Conservation (phyloP, 2,329 filamentous ascomycete genomes). For the Microdochium nivale region DNA sequence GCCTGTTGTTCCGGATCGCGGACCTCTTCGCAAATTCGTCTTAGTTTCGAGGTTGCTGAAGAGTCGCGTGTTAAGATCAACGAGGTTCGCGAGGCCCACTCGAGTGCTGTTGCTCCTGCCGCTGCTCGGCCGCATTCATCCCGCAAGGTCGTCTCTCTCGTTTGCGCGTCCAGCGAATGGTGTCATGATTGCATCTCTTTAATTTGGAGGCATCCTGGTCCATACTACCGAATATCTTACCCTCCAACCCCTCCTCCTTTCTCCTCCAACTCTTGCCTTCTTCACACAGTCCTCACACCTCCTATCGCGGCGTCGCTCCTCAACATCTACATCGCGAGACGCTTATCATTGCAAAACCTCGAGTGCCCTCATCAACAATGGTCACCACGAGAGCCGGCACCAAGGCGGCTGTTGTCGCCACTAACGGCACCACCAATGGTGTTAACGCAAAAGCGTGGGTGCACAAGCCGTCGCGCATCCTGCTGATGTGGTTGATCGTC, state of each 20-base stretch:
- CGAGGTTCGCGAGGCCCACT: too few relatives aligned
- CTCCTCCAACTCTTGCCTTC: neutral
- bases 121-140: too few relatives aligned
- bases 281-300: neutral
- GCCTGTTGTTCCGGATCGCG: neutral
- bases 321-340: neutral
- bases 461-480: constrained; percentile 36
- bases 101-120: too few relatives aligned
- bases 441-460: constrained; percentile 18
- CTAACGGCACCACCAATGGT: neutral
- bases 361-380: constrained; percentile 9
- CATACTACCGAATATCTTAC: neutral
- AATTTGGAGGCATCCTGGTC: neutral
- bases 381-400: constrained; percentile 17
- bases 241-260: neutral
- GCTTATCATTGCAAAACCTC: too few relatives aligned
- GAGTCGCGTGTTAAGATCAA: too few relatives aligned
- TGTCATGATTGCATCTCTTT: neutral
- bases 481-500: constrained; percentile 62
- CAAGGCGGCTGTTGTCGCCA: neutral
- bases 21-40: too few relatives aligned
- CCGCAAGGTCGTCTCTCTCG: too few relatives aligned
- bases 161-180: too few relatives aligned
- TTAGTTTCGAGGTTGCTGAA: too few relatives aligned
- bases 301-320: neutral